Base-by-base conservation (phyloP, 768 basidiomycete genomes). In the Boletus reticuloceps region DNA sequence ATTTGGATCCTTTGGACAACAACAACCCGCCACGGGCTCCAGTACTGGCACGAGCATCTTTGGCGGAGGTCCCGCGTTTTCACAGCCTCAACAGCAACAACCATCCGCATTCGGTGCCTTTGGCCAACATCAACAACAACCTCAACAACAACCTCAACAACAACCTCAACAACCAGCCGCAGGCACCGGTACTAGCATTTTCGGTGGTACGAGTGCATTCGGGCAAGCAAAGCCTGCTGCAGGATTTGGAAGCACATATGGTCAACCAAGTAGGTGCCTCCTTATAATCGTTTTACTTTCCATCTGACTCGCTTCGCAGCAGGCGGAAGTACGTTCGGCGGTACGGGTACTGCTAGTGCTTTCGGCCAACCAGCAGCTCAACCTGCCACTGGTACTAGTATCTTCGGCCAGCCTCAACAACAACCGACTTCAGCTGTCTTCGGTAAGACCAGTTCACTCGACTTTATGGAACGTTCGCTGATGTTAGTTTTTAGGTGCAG, bases 51-150 rank as follows among this genome's bases (percentile, higher is more conserved):
- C 77, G 11, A 76, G 79, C 48, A 70, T 75, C 2, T 82, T 83
- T 63, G 77, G 77, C 16, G 62, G 65, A 27, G 57, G 71, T 38
- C 55, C 72, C 29, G 50, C 77, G 9, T 84, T 83, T 56, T 73
- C 76, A 10, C 74, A 66, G 11, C 64, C 61, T 16, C 66, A 58
- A 29, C 73, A 67, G 48, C 65, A 60, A 36, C 72, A 74, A 52
- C 64, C 69, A 7, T 67, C 75, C 34, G 69, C 76, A 25, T 83
- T 82, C 58, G 77, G 80, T 55, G 67, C 76, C 3, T 87, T 88
- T 67, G 80, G 81, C 32, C 82, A 82, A 34, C 54, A 54, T 36
- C 64, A 66, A 14, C 22, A 25, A 25, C 39, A 17, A 67, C 69
- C 38, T 10, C 53, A 47, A 53, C 77, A 68, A 56, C 60, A 82